Conservation (phyloP, 1,139 yeast genomes). For the Torulaspora globosa region DNA sequence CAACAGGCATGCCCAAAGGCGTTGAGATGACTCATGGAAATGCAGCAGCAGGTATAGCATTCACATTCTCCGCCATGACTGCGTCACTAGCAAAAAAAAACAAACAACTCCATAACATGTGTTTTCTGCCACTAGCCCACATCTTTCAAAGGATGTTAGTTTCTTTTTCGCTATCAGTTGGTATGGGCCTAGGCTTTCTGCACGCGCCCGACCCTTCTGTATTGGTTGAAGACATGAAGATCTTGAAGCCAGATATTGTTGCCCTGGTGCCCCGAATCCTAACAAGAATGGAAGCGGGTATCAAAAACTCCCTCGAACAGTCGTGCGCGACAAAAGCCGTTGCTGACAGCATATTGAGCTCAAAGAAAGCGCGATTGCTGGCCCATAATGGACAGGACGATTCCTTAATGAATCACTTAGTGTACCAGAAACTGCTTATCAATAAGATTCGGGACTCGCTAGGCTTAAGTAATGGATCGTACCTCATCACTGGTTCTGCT, state of each 20-base stretch:
- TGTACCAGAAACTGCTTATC: constrained; percentile 48
- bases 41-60: constrained; percentile 49
- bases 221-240: constrained; percentile 53
- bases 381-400: constrained; percentile 40
- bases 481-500: constrained; percentile 63
- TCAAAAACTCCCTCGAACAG: constrained; percentile 40
- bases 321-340: constrained; percentile 37
- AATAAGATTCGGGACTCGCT: constrained; percentile 51
- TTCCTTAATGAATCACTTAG: constrained; percentile 31
- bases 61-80: constrained; percentile 28
- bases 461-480: constrained; percentile 51
- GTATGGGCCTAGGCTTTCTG: constrained; percentile 45
- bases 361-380: constrained; percentile 38
- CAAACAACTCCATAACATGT: constrained; percentile 28
- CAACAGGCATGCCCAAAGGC: constrained; percentile 74
- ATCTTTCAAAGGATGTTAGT: constrained; percentile 51
- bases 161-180: constrained; percentile 32
- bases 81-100: constrained; percentile 18
- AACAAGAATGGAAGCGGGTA: constrained; percentile 56
- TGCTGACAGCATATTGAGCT: constrained; percentile 35
- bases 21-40: constrained; percentile 57
- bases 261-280: constrained; percentile 64
- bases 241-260: constrained; percentile 51
- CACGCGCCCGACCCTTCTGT: constrained; percentile 44
- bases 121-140: constrained; percentile 67